Conservation (phyloP, 2,329 filamentous ascomycete genomes). For the Lasiodiplodia gonubiensis region DNA sequence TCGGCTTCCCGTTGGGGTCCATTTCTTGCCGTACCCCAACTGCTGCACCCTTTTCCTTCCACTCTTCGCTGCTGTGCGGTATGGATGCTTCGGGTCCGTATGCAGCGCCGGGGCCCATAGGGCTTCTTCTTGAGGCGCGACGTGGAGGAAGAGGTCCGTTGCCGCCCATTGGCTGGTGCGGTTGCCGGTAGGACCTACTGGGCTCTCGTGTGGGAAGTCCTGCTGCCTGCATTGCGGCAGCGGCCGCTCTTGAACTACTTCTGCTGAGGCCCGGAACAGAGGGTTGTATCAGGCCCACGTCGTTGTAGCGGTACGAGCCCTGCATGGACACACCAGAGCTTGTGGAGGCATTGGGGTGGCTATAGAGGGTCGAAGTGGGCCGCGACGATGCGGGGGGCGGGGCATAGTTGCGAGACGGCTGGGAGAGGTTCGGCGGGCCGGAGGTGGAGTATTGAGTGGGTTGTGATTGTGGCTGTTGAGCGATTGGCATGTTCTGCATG, state of each 20-base stretch:
- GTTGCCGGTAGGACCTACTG: conserved; percentile 71
- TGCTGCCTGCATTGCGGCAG: conserved; percentile 63
- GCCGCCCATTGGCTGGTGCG: conserved; percentile 58
- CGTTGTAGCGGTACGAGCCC: conserved; percentile 54
- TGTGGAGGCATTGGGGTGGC: conserved; percentile 54
- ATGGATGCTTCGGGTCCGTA: conserved; percentile 65
- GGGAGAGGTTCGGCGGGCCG: conserved; percentile 34
- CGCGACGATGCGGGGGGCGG: conserved; percentile 38
- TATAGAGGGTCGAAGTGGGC: conserved; percentile 55
- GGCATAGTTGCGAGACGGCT: conserved; percentile 38
- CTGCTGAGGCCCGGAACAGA: conserved; percentile 61
- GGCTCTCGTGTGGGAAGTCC: conserved; percentile 67
- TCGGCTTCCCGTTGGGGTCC: conserved; percentile 81
- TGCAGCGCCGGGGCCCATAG: conserved; percentile 60
- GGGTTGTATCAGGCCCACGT: conserved; percentile 47
- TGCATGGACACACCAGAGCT: conserved; percentile 48
- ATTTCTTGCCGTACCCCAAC: conserved; percentile 81
- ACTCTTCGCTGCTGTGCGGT: conserved; percentile 79
- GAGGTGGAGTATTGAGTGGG: conserved; percentile 36
- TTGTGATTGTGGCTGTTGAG: conserved; percentile 49
- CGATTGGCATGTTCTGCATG: conserved; percentile 48
- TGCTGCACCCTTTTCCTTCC: conserved; percentile 94
- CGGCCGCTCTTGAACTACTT: conserved; percentile 67
- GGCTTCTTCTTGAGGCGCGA: conserved; percentile 75
- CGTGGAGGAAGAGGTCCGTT: conserved; percentile 74